Evolutionary conservation across 108 stramenopile genomes (phyloP), one percentile per base, ranked within the genome.

Genomic region (Cyclostephanos tholiformis): DNA sequence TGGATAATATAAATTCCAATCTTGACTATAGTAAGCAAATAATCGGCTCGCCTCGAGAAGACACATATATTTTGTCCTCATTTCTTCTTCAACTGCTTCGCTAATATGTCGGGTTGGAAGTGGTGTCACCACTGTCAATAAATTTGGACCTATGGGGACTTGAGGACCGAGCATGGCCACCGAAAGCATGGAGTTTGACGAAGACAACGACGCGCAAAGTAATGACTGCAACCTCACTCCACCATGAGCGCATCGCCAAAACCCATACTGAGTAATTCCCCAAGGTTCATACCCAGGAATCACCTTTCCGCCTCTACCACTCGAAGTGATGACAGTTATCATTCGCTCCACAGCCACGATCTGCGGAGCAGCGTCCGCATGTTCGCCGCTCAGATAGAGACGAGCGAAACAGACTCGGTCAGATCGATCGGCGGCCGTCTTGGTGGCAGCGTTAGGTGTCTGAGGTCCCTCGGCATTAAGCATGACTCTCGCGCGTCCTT

Each of bases 361-460:
- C 57, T 58, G 26, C 29, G 57, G 14, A 32, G 57, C 27, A 27
- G 53, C 25, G 17, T 58, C 17, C 57, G 57, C 57, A 58, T 30
- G 10, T 58, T 58, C 26, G 30, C 29, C 26, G 57, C 57, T 29
- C 57, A 58, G 57, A 30, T 30, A 27, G 30, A 30, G 4, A 10
- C 30, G 30, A 58, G 27, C 57, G 57, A 58, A 58, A 30, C 57
- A 16, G 57, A 58, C 26, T n/a, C 57, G 26, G 57, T 58, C 26
- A 27, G 57, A 58, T 58, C 57, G 11, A 58, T 58, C 30, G 30
- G 57, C 30, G 57, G 57, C 26, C 57, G 57, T 58, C 57, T 58
- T 14, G 57, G 57, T 0, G 57, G 57, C 0, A 27, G 57, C 44
- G 30, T 58, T 58, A 30, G 57, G 17, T 58, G 57, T 14, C 57